phyloP scores from a whole-genome alignment of 371 early-diverging fungal species.

The Fennellomyces sp. region DNA sequence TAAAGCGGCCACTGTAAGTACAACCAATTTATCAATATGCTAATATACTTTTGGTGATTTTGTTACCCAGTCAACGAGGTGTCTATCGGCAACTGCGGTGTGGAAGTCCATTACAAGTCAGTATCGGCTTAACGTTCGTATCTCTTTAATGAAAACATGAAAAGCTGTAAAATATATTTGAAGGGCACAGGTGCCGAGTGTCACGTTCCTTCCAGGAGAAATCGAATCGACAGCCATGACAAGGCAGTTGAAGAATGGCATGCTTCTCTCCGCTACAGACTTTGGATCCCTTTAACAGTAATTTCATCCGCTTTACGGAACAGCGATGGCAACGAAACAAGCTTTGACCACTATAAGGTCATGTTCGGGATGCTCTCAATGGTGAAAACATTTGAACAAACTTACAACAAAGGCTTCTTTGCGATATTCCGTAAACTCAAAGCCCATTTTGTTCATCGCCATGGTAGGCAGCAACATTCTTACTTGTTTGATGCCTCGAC shows the following conservation, averaged over 20 bases:
- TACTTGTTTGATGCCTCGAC: neutral
- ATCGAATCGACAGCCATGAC: neutral
- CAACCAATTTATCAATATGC: too few species aligned
- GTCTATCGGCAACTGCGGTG: too few species aligned
- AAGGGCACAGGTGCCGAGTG: too few species aligned
- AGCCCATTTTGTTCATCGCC: conserved; percentile 28
- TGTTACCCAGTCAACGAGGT: too few species aligned
- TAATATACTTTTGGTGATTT: too few species aligned
- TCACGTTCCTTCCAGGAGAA: neutral
- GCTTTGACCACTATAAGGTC: conserved; percentile 29
- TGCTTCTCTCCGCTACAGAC: neutral
- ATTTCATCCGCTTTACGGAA: conserved; percentile 18
- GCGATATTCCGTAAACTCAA: conserved; percentile 24
- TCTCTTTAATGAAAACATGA: too few species aligned
- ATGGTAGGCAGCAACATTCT: conserved; percentile 22
- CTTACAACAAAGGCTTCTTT: conserved; percentile 23
- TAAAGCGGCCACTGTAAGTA: too few species aligned
- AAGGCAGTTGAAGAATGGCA: conserved; percentile 12
- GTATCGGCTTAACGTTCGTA: too few species aligned
- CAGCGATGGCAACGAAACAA: conserved; percentile 14
- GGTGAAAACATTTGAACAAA: conserved; percentile 27
- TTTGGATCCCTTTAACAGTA: conserved; percentile 17
- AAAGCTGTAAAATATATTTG: too few species aligned
- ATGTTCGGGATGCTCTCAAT: conserved; percentile 34
- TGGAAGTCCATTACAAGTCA: too few species aligned